A percentile compares a stretch with the other conserved stretches of the same genome.
phyloP scores from a whole-genome alignment of 1,284 basidiomycete species.

The Naganishia cerealis region DNA sequence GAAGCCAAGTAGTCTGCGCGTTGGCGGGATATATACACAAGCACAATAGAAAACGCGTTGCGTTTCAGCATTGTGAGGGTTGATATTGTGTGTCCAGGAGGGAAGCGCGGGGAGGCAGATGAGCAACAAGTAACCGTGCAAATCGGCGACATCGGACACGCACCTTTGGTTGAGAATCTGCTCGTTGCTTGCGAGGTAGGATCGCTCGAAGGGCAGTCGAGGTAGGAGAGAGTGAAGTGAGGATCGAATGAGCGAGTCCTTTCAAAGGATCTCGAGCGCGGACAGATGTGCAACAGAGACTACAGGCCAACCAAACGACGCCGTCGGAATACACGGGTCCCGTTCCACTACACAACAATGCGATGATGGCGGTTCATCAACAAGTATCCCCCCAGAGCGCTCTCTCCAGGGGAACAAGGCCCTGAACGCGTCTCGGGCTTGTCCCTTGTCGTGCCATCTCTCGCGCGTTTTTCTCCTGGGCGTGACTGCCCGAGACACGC shows the following conservation, averaged over 20 bases:
- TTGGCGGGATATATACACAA: slow-evolving; percentile 1
- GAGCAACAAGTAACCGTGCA: background rate
- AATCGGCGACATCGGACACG: background rate
- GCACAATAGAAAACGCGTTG: background rate
- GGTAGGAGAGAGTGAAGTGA: background rate
- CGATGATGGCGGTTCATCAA: background rate
- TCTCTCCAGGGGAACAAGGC: too few relatives aligned
- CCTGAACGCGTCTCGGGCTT: background rate
- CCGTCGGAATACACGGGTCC: background rate
- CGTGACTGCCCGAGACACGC: background rate
- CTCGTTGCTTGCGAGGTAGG: background rate
- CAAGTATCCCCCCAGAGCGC: too few relatives aligned
- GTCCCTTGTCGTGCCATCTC: slow-evolving; percentile 18
- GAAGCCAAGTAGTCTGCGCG: background rate
- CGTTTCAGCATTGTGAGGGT: background rate
- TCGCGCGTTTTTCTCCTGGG: background rate
- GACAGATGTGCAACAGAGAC: background rate
- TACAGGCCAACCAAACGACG: background rate
- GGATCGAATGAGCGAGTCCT: background rate
- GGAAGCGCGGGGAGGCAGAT: background rate
- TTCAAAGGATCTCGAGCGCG: slow-evolving; percentile 1
- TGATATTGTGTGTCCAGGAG: background rate
- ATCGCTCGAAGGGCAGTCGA: background rate
- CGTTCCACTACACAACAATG: too few relatives aligned
- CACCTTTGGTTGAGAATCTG: slow-evolving; percentile 1